Conservation (phyloP, 2,329 filamentous ascomycete genomes). For the Botryotinia narcissicola region DNA sequence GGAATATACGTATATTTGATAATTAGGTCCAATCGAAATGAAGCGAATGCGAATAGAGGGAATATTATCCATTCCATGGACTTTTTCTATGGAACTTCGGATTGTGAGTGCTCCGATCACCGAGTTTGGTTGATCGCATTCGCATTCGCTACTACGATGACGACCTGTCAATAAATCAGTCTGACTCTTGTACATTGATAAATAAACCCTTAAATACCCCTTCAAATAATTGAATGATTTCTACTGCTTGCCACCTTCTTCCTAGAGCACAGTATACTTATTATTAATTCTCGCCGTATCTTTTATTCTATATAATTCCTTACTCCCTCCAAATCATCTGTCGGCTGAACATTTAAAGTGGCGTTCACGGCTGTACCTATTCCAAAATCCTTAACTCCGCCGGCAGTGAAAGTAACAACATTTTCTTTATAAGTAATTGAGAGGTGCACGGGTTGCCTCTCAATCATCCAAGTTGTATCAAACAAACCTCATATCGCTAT, state of each 20-base stretch:
- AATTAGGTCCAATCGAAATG: not conserved
- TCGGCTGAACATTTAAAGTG: conserved; percentile 5
- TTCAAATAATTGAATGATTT: not conserved
- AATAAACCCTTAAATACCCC: not conserved
- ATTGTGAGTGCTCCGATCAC: not conserved
- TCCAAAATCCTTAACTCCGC: conserved; percentile 16
- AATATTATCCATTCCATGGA: not conserved
- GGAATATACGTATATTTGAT: too few species aligned
- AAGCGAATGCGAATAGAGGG: not conserved
- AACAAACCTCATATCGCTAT: conserved; percentile 36
- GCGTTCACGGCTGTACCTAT: conserved; percentile 6
- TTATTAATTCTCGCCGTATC: not conserved
- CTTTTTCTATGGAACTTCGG: not conserved
- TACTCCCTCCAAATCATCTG: not conserved
- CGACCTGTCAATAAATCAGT: not conserved
- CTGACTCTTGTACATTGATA: not conserved
- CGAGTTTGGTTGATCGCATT: conserved; percentile 1
- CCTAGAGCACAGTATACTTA: not conserved
- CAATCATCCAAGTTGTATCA: conserved; percentile 39
- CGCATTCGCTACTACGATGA: not conserved
- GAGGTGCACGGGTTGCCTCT: conserved; percentile 32
- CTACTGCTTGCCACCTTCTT: too few species aligned
- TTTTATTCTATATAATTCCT: too few species aligned
- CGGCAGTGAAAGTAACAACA: conserved; percentile 19
- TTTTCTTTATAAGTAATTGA: conserved; percentile 23